Evolutionary conservation across 495 filamentous ascomycete species (phyloP), one percentile per base, ranked within the genome.

Genomic region (Penicillium parvum): DNA sequence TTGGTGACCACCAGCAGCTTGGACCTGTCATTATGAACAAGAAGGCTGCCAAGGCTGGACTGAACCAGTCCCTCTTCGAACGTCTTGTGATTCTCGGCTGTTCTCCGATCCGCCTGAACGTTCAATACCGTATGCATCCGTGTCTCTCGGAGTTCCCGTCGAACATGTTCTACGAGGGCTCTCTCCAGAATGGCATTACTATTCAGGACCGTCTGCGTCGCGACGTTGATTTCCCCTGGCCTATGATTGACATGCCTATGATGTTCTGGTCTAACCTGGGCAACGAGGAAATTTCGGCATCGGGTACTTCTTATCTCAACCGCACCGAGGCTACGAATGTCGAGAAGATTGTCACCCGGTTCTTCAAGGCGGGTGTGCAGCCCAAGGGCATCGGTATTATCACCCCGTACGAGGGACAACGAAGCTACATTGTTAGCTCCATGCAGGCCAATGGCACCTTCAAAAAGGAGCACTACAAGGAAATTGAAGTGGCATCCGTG

Each of bases 21-120:
- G 92, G 92, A 0, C 92, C 92, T 7, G 92, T 99, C 54, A 96
- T 99, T 63, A 99, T 99, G 94, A 97, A 97, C 76, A 99, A 99
- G 78, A 97, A 96, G 66, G 92, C 92, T 3, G 92, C 92, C 49
- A 96, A 96, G 66, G 92, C 92, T 40, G 92, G 92, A 48, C 71
- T 99, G 17, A 96, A 97, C 64, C 94, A 97, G 65, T 96, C 90
- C 7, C 78, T 99, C 32, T 99, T 99, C 52, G 92, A 99, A 66
- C 88, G 92, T 55, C 75, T 99, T 26, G 92, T 99, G 54, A 90
- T 90, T 53, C 75, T 97, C 30, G 85, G 86, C n/a, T 86, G 90
- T 58, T 83, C 83, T 6, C 92, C 92, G 6, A 96, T 96, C 52
- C 85, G 92, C 18, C 74, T 99, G 43, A 95, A 96, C 51, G 89